Base-by-base conservation (phyloP, 352 stramenopile species). In the Phytophthora foliorum region DNA sequence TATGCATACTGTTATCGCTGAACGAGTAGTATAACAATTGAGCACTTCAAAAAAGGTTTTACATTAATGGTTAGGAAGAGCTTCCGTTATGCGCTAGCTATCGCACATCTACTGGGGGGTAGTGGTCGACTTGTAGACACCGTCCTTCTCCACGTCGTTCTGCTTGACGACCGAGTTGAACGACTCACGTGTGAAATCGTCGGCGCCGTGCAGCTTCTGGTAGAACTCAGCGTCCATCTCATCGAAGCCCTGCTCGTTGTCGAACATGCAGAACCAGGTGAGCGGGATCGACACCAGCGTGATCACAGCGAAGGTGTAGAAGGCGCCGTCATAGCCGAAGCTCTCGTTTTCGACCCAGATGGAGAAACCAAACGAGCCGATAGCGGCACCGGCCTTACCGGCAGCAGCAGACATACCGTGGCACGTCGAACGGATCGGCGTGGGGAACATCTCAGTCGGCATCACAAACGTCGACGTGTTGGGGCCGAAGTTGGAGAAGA, bases 401-500 rank as follows among this genome's bases (percentile, higher is more conserved):
- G 72, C 69, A 3, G 90, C 88, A 13, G 93, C 93, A 10, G 90
- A 96, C 61, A 98, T 88, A 14, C 92, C 92, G 73, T 97, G 90
- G 63, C 89, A 96, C 34, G 88, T 89, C 22, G 85, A 93, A 16
- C 92, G 82, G 65, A 97, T 92, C 45, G 93, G 80, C 8, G 92
- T 97, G 7, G 81, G 81, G 62, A 82, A 88, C 57, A 97, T 92
- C 73, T 98, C 93, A 0, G 92, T 91, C 0, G 92, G 91, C 75
- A 98, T 84, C 17, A 98, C 84, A 73, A 97, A 97, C 6, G 89
- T 97, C 27, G 90, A 92, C 53, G 73, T 84, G 70, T 96, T 96
- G 27, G 90, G 89, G 0, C 90, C 90, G 60, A 97, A 97, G 69
- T 96, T 94, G 49, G 85, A 86, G 64, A 92, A 93, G 63, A 94